phyloP scores from a whole-genome alignment of 169 alveolate genomes.

The Babesia ovata region DNA sequence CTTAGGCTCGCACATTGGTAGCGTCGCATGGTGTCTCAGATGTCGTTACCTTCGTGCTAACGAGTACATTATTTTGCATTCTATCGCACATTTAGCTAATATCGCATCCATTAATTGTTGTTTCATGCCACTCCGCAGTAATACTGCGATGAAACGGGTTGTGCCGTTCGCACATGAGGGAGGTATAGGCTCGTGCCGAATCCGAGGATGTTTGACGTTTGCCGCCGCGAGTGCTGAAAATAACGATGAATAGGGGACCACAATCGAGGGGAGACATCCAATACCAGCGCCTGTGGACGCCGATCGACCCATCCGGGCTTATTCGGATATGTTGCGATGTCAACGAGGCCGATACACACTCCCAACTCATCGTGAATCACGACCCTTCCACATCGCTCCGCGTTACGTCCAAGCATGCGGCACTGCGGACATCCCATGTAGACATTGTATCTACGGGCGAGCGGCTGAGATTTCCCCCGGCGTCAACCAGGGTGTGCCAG shows the following conservation, averaged over 20 bases:
- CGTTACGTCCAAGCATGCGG: slow-evolving; percentile 4
- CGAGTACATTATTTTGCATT: too few relatives aligned
- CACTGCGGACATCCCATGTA: not conserved
- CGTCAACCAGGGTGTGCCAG: not conserved
- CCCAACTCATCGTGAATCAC: slow-evolving; percentile 19
- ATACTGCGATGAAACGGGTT: too few relatives aligned
- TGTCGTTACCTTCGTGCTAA: too few relatives aligned
- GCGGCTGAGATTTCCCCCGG: slow-evolving; percentile 2
- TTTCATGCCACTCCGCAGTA: too few relatives aligned
- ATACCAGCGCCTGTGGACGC: slow-evolving; percentile 21
- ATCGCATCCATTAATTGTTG: too few relatives aligned
- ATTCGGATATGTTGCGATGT: slow-evolving; percentile 1
- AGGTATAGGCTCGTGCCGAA: too few relatives aligned
- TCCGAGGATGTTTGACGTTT: too few relatives aligned
- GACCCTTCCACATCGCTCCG: not conserved
- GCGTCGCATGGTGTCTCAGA: too few relatives aligned
- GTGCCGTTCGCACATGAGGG: too few relatives aligned
- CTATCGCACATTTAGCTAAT: too few relatives aligned
- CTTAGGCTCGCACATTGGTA: too few relatives aligned
- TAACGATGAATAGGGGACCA: not conserved
- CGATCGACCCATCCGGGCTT: slow-evolving; percentile 32
- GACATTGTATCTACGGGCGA: slow-evolving; percentile 28
- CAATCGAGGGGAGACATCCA: not conserved
- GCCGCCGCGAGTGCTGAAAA: too few relatives aligned
- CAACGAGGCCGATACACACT: not conserved